Conservation (phyloP, 2,329 filamentous ascomycete species). For the Blastomyces percursus region DNA sequence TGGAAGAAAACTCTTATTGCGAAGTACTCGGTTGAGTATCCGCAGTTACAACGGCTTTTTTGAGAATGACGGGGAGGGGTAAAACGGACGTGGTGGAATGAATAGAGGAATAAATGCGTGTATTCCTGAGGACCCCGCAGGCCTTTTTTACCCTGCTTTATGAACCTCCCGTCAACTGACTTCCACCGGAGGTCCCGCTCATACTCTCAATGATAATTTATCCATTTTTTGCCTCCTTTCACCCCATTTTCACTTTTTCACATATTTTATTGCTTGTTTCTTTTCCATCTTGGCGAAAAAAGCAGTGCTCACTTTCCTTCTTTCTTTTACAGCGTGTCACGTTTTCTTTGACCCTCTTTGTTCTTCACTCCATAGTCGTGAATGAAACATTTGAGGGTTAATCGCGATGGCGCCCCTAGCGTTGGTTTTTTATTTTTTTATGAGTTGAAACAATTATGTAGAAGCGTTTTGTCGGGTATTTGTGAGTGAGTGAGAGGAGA, state of each 20-base stretch:
- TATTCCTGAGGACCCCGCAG: neutral
- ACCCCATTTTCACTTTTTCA: neutral
- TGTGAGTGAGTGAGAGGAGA: neutral
- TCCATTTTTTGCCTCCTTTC: neutral
- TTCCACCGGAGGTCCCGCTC: neutral
- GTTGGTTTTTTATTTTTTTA: neutral
- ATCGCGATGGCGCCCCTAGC: too few species aligned
- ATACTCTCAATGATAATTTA: neutral
- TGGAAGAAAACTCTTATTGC: constrained; percentile 3
- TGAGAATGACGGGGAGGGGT: neutral
- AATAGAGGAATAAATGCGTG: neutral
- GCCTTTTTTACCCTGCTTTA: neutral
- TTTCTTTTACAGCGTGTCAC: neutral
- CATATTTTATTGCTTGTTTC: neutral
- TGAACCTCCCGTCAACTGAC: neutral
- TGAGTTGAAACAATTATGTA: neutral
- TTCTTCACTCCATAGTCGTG: too few species aligned
- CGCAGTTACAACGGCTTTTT: constrained; percentile 4
- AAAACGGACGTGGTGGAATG: neutral
- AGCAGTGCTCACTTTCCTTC: neutral
- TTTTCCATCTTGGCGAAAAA: neutral
- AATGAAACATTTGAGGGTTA: too few species aligned
- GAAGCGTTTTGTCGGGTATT: neutral
- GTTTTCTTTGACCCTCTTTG: too few species aligned
- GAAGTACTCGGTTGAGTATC: constrained; percentile 4